A percentile compares a stretch with the other conserved stretches of the same genome.
Conservation (phyloP, 768 basidiomycete genomes). For the Podaxis sp. region DNA sequence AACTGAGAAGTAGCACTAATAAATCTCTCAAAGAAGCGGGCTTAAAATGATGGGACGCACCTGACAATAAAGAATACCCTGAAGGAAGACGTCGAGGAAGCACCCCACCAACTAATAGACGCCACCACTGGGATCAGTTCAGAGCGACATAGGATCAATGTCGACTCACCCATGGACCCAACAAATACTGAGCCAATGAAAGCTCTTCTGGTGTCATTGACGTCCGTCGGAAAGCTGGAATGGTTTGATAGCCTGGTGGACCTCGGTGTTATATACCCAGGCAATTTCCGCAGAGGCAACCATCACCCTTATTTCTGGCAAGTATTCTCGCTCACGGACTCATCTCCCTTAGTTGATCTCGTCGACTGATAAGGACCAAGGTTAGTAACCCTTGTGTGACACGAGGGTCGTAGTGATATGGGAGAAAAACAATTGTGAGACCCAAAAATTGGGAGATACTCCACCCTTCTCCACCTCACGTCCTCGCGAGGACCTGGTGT, state of each 20-base stretch:
- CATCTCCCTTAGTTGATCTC: neutral
- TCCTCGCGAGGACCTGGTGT: neutral
- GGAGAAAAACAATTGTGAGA: neutral
- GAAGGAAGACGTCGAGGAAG: constrained; percentile 24
- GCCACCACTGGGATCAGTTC: neutral
- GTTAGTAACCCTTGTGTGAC: neutral
- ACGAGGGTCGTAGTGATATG: neutral
- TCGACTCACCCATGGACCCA: constrained; percentile 28
- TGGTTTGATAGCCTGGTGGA: neutral
- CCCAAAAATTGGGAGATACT: neutral
- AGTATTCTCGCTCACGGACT: neutral
- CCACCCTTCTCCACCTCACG: neutral
- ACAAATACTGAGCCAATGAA: constrained; percentile 19
- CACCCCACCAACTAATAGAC: constrained; percentile 23
- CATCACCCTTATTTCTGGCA: neutral
- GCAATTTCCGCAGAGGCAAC: neutral
- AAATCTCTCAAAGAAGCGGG: neutral
- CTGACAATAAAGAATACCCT: constrained; percentile 27
- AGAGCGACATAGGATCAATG: neutral
- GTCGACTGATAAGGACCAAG: neutral
- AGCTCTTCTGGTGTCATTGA: constrained; percentile 22
- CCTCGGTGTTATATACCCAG: neutral
- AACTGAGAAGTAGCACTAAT: constrained; percentile 16
- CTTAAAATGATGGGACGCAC: constrained; percentile 12
- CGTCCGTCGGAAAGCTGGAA: neutral